A percentile compares a stretch with the other conserved stretches of the same genome.
phyloP scores from a whole-genome alignment of 192 early-diverging fungal species.

The Piromyces finnis region DNA sequence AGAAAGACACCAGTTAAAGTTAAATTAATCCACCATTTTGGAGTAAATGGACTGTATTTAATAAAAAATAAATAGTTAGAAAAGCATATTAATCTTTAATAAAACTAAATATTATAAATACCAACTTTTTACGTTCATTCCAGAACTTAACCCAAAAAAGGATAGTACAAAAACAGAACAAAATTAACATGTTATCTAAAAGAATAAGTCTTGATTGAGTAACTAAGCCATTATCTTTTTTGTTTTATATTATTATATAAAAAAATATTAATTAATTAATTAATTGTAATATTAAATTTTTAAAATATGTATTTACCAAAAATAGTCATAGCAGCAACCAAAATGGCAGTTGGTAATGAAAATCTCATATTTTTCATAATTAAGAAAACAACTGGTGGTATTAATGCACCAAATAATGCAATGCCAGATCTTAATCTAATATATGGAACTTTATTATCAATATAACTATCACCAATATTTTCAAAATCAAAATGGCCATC shows the following conservation, averaged over 20 bases:
- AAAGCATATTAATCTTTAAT: too few relatives aligned
- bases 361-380: constrained; percentile 79
- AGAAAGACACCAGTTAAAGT: constrained; percentile 58
- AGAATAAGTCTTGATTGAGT: constrained; percentile 83
- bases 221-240: constrained; percentile 71
- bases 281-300: too few relatives aligned
- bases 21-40: constrained; percentile 77
- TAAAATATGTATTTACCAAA: too few relatives aligned
- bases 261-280: background rate
- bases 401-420: constrained; percentile 57
- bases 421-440: constrained; percentile 62
- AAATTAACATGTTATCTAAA: constrained; percentile 80
- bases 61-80: too few relatives aligned
- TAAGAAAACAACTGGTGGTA: constrained; percentile 58
- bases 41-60: constrained; percentile 47
- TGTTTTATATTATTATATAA: constrained; percentile 1
- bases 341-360: constrained; percentile 44
- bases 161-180: constrained; percentile 69
- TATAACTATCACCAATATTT: constrained; percentile 83
- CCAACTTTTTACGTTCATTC: constrained; percentile 29
- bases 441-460: constrained; percentile 74
- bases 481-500: constrained; percentile 90
- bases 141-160: constrained; percentile 81
- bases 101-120: constrained; percentile 1
- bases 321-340: constrained; percentile 60